These are phyloP conservation scores for Pseudohalonectria lignicola DNA, from an alignment of 2,329 filamentous ascomycete genomes.

Conservation along the genomic window DNA sequence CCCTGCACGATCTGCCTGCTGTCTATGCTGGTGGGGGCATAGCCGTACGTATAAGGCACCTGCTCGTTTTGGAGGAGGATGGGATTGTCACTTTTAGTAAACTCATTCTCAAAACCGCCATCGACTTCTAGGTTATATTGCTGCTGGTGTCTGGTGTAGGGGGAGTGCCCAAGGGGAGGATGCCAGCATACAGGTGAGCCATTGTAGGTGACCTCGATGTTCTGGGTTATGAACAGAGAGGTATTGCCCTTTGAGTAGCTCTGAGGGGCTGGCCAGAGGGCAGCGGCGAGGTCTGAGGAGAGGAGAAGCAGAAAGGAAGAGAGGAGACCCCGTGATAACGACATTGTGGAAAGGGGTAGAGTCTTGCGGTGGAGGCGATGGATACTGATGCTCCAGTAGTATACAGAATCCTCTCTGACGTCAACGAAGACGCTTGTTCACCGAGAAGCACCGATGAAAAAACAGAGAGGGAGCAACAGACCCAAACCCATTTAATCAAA, in stretches of 20 bases:
- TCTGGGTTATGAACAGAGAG: constrained; percentile 40
- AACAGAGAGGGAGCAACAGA: too few relatives aligned
- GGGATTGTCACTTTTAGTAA: constrained; percentile 21
- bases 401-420: too few relatives aligned
- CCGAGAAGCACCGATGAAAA: too few relatives aligned
- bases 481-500: too few relatives aligned
- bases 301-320: constrained; percentile 27
- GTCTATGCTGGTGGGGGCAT: constrained; percentile 24
- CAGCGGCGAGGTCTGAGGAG: constrained; percentile 28
- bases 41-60: constrained; percentile 36
- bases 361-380: too few relatives aligned
- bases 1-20: constrained; percentile 44
- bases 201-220: constrained; percentile 47
- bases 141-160: too few relatives aligned
- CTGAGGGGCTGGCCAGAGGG: constrained; percentile 47
- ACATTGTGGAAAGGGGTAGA: too few relatives aligned
- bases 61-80: constrained; percentile 22
- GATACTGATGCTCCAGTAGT: too few relatives aligned
- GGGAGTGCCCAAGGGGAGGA: background rate
- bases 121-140: too few relatives aligned
- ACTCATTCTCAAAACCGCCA: constrained; percentile 8
- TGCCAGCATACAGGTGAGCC: constrained; percentile 36
- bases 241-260: constrained; percentile 38
- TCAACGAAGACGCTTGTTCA: too few relatives aligned
- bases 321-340: constrained; percentile 16